Evolutionary conservation across 192 early-diverging fungal genomes (phyloP).

Genomic region (Coemansia sp.): DNA sequence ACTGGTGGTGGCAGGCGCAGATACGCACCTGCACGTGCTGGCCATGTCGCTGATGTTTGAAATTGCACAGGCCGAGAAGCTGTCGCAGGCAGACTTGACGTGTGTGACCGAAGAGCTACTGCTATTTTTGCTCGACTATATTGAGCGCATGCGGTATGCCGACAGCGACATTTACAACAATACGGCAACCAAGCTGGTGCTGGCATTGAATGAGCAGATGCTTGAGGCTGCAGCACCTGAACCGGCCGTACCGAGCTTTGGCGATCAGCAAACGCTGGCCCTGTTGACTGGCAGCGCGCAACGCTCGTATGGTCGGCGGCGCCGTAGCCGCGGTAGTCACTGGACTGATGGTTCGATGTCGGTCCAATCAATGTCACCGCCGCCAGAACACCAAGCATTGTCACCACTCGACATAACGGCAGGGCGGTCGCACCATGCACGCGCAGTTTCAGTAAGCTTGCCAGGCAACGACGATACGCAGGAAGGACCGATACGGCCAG

Average conservation of each 20-base stretch:
- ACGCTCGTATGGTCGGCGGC: constrained; percentile 9
- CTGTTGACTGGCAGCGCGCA: constrained; percentile 9
- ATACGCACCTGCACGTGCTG: constrained; percentile 39
- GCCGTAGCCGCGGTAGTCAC: neutral
- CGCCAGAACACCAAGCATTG: constrained; percentile 3
- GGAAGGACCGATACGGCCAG: neutral
- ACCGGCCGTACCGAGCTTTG: constrained; percentile 6
- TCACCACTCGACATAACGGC: neutral
- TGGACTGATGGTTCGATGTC: constrained; percentile 3
- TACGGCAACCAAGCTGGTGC: constrained; percentile 53
- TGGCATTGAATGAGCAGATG: constrained; percentile 52
- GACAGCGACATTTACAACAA: constrained; percentile 54
- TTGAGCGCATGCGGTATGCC: constrained; percentile 52
- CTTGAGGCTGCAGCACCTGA: neutral
- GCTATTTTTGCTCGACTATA: constrained; percentile 44
- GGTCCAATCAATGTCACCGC: constrained; percentile 14
- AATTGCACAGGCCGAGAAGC: constrained; percentile 43
- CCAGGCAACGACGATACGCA: neutral
- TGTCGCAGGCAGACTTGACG: constrained; percentile 32
- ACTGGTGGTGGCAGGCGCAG: constrained; percentile 20
- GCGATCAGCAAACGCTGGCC: constrained; percentile 10
- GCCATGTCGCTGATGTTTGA: constrained; percentile 57
- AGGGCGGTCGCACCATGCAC: constrained; percentile 4
- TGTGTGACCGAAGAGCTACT: constrained; percentile 37
- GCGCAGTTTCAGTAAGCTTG: constrained; percentile 5